Percentiles rank a stretch among this genome's conserved stretches.
Evolutionary conservation across 2,329 filamentous ascomycete species (phyloP).

Genomic region (Aspergillus caelatus): DNA sequence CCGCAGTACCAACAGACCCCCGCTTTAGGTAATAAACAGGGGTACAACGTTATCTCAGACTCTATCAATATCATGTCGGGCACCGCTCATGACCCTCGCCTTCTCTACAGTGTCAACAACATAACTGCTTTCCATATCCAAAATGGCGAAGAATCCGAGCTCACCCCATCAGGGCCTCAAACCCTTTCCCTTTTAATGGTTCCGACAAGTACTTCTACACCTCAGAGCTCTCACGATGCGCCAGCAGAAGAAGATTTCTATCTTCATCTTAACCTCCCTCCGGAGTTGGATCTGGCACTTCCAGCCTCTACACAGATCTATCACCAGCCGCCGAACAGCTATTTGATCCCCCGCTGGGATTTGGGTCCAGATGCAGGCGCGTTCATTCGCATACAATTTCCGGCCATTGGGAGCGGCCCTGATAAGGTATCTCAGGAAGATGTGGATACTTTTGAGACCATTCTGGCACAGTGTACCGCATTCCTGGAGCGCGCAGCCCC

Average conservation of each 20-base stretch:
- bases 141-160: constrained; percentile 78
- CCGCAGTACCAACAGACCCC: neutral
- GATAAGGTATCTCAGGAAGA: constrained; percentile 79
- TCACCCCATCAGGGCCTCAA: constrained; percentile 85
- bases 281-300: constrained; percentile 88
- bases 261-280: constrained; percentile 89
- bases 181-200: constrained; percentile 95
- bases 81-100: constrained; percentile 38
- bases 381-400: constrained; percentile 93
- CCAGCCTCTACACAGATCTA: constrained; percentile 97
- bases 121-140: constrained; percentile 90
- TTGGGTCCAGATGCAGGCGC: constrained; percentile 83
- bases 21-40: neutral
- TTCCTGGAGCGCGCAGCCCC: constrained; percentile 84
- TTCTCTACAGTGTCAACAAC: constrained; percentile 64
- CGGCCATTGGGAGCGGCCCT: constrained; percentile 66
- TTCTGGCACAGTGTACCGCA: constrained; percentile 94
- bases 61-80: constrained; percentile 25
- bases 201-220: constrained; percentile 76
- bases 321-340: constrained; percentile 89
- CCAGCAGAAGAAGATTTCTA: constrained; percentile 88
- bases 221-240: constrained; percentile 55
- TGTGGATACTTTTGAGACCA: constrained; percentile 94
- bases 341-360: constrained; percentile 94
- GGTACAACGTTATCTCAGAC: neutral